Conservation (phyloP, 495 filamentous ascomycete genomes). For the Hyaloscypha bicolor region DNA sequence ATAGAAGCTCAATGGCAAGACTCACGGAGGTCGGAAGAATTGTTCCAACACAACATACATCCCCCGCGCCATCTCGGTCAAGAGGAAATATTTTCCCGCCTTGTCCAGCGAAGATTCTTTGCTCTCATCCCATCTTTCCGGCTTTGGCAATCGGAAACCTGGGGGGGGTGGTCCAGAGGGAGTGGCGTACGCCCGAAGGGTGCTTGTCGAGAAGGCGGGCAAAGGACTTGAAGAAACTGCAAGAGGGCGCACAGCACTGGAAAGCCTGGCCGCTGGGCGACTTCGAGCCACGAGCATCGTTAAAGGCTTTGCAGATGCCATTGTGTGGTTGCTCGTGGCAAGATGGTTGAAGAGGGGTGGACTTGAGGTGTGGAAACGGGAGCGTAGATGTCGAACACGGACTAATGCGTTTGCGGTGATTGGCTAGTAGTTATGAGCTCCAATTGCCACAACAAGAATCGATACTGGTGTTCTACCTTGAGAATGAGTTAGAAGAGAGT, state of each 20-base stretch:
- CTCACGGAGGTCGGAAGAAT: slow-evolving; percentile 96
- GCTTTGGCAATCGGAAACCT: slow-evolving; percentile 72
- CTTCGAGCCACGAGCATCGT: slow-evolving; percentile 52
- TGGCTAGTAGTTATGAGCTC: slow-evolving; percentile 22
- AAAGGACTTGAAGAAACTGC: slow-evolving; percentile 39
- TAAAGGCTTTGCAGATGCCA: slow-evolving; percentile 57
- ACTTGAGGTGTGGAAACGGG: neutral
- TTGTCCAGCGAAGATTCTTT: slow-evolving; percentile 74
- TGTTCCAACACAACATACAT: slow-evolving; percentile 99
- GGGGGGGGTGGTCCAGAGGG: slow-evolving; percentile 75
- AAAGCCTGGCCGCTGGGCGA: slow-evolving; percentile 40
- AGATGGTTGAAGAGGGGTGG: slow-evolving; percentile 25
- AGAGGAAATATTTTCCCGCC: slow-evolving; percentile 87
- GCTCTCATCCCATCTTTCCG: slow-evolving; percentile 70
- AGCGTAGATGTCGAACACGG: slow-evolving; percentile 7
- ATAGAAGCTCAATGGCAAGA: slow-evolving; percentile 36
- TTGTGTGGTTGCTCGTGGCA: slow-evolving; percentile 40
- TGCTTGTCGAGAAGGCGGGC: slow-evolving; percentile 45
- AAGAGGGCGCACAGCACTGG: slow-evolving; percentile 25
- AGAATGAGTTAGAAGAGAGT: neutral
- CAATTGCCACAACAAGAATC: slow-evolving; percentile 19
- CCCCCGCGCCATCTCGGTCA: slow-evolving; percentile 93
- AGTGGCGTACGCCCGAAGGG: slow-evolving; percentile 74
- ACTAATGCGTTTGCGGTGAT: slow-evolving; percentile 25
- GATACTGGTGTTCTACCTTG: neutral